Evolutionary conservation across 2,329 filamentous ascomycete species (phyloP).

Genomic region (Emmonsiellopsis sp.): DNA sequence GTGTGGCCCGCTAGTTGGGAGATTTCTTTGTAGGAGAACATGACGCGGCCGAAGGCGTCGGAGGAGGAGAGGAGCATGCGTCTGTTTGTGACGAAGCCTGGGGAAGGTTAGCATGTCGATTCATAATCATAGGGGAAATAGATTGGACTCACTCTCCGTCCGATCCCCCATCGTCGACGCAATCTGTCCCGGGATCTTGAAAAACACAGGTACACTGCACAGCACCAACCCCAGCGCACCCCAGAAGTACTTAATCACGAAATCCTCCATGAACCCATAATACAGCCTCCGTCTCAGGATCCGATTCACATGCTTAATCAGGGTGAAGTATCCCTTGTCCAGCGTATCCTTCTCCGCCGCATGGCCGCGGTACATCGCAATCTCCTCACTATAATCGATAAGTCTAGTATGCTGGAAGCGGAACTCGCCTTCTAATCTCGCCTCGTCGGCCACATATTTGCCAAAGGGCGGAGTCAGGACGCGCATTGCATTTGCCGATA

Average conservation of each 20-base stretch:
- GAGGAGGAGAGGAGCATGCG: conserved; percentile 87
- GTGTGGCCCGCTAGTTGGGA: conserved; percentile 95
- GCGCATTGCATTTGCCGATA: conserved; percentile 88
- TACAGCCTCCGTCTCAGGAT: conserved; percentile 86
- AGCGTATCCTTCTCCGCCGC: conserved; percentile 91
- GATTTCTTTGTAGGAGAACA: conserved; percentile 97
- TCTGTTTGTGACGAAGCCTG: conserved; percentile 87
- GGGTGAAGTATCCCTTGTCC: conserved; percentile 96
- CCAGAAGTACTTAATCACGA: conserved; percentile 99
- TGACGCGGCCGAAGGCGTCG: conserved; percentile 88
- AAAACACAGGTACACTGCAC: conserved; percentile 91
- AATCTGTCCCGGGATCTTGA: conserved; percentile 71
- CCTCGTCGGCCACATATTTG: conserved; percentile 95
- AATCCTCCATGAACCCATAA: conserved; percentile 99
- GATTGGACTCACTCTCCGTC: conserved; percentile 45
- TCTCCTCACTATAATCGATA: conserved; percentile 93
- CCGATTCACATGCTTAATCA: conserved; percentile 98
- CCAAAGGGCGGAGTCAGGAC: conserved; percentile 92
- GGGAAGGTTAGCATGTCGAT: conserved; percentile 8
- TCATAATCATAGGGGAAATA: conserved; percentile 3
- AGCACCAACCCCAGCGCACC: conserved; percentile 83
- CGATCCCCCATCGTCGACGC: conserved; percentile 44
- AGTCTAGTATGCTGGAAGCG: conserved; percentile 87
- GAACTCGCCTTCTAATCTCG: conserved; percentile 89
- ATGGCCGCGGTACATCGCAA: conserved; percentile 85